A percentile compares a stretch with the other conserved stretches of the same genome.
These are phyloP conservation scores for Clohesyomyces aquaticus DNA, from an alignment of 495 filamentous ascomycete species.

Conservation along the genomic window DNA sequence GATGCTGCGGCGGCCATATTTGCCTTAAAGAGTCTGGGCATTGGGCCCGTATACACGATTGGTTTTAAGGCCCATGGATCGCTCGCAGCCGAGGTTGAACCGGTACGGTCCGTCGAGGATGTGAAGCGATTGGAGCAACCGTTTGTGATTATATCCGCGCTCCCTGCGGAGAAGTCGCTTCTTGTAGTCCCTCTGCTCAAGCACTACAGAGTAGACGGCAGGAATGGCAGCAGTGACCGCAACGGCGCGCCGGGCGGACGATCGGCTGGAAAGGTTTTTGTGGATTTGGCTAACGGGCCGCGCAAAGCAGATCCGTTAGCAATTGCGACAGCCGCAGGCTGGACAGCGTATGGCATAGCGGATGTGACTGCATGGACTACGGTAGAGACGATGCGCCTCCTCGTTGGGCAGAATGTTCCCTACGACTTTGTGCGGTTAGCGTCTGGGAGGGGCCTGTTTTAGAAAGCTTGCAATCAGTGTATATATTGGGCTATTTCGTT, in stretches of 20 bases:
- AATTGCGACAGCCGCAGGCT: slow-evolving; percentile 70
- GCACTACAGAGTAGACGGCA: slow-evolving; percentile 53
- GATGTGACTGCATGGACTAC: slow-evolving; percentile 82
- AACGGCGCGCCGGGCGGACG: slow-evolving; percentile 50
- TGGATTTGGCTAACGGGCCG: slow-evolving; percentile 73
- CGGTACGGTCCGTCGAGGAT: slow-evolving; percentile 77
- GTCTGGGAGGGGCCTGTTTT: slow-evolving; percentile 70
- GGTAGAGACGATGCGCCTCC: slow-evolving; percentile 73
- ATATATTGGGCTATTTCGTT: slow-evolving; percentile 10
- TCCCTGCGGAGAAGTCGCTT: slow-evolving; percentile 75
- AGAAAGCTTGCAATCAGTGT: slow-evolving; percentile 27
- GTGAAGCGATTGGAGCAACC: slow-evolving; percentile 74
- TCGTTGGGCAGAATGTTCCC: slow-evolving; percentile 83
- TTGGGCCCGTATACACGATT: slow-evolving; percentile 80
- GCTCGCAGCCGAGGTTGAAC: slow-evolving; percentile 67
- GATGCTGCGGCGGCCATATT: slow-evolving; percentile 77
- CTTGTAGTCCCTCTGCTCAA: slow-evolving; percentile 79
- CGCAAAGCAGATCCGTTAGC: slow-evolving; percentile 69
- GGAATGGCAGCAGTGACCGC: slow-evolving; percentile 41
- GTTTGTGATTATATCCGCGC: slow-evolving; percentile 77
- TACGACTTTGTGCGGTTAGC: slow-evolving; percentile 84
- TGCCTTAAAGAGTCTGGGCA: slow-evolving; percentile 72
- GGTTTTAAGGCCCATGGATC: slow-evolving; percentile 73
- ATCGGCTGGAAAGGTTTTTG: slow-evolving; percentile 69
- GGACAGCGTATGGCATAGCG: slow-evolving; percentile 76